A percentile compares a stretch with the other conserved stretches of the same genome.
phyloP scores from a whole-genome alignment of 371 early-diverging fungal species.

The Syncephalastrum monosporum region DNA sequence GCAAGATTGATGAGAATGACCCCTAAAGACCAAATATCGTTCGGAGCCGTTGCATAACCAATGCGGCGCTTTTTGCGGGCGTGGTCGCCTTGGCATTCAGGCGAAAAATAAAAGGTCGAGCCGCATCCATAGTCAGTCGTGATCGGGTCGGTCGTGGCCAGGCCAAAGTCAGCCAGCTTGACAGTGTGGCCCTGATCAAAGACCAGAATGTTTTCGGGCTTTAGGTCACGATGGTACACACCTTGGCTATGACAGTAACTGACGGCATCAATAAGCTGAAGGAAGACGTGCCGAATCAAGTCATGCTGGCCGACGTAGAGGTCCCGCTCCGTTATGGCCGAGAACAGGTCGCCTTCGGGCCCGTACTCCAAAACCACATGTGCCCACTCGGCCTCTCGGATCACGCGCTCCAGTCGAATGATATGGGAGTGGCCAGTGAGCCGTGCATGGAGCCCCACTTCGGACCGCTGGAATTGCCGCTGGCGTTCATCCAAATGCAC shows the following conservation, averaged over 20 bases:
- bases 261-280: constrained; percentile 59
- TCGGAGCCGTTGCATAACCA: constrained; percentile 71
- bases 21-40: constrained; percentile 87
- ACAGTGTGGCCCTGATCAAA: constrained; percentile 50
- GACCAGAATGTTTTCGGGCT: constrained; percentile 69
- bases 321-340: constrained; percentile 60
- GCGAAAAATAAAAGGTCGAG: constrained; percentile 89
- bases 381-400: constrained; percentile 51
- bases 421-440: constrained; percentile 70
- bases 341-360: constrained; percentile 68
- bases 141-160: constrained; percentile 73
- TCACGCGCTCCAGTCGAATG: constrained; percentile 65
- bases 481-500: constrained; percentile 43
- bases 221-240: constrained; percentile 76
- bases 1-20: constrained; percentile 78
- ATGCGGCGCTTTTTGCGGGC: constrained; percentile 28
- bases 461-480: constrained; percentile 57
- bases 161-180: constrained; percentile 93
- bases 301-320: constrained; percentile 46
- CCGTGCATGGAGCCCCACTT: constrained; percentile 66
- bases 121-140: constrained; percentile 90
- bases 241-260: constrained; percentile 52
- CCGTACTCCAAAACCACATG: constrained; percentile 74
- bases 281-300: constrained; percentile 51
- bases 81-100: constrained; percentile 82